A percentile compares a stretch with the other conserved stretches of the same genome.
Evolutionary conservation across 768 basidiomycete genomes (phyloP).

Genomic region (Tylopilus felleus): DNA sequence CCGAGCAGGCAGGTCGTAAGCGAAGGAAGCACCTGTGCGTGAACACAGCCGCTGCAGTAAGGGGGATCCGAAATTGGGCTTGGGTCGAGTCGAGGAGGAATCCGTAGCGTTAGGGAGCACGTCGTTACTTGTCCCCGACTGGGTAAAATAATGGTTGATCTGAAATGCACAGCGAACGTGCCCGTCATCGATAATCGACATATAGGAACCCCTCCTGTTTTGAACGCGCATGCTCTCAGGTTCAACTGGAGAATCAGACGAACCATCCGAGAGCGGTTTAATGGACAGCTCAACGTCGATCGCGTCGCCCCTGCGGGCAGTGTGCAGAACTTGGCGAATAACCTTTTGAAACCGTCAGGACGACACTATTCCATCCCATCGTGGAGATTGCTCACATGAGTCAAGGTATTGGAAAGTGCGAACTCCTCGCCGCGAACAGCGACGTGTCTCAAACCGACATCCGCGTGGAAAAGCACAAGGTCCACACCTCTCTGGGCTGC

Average conservation of each 20-base stretch:
- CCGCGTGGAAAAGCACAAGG: conserved; percentile 86
- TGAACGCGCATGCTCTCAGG: conserved; percentile 21
- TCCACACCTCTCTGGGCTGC: conserved; percentile 86
- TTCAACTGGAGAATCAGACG: conserved; percentile 25
- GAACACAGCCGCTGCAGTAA: conserved; percentile 59
- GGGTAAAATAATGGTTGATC: conserved; percentile 48
- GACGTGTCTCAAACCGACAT: conserved; percentile 83
- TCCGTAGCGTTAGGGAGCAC: conserved; percentile 6
- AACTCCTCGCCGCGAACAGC: conserved; percentile 83
- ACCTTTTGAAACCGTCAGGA: conserved; percentile 54
- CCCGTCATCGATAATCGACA: conserved; percentile 28
- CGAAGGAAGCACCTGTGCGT: conserved; percentile 51
- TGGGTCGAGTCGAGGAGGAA: conserved; percentile 25
- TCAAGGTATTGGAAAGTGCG: conserved; percentile 74
- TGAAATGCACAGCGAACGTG: conserved; percentile 57
- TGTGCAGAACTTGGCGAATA: conserved; percentile 74
- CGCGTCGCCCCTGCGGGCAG: conserved; percentile 70
- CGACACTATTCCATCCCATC: neutral
- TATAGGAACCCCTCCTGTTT: conserved; percentile 26
- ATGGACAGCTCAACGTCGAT: conserved; percentile 82
- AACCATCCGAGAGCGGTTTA: conserved; percentile 29
- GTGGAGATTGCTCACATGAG: conserved; percentile 62
- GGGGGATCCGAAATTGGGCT: conserved; percentile 45
- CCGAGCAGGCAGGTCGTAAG: conserved; percentile 40
- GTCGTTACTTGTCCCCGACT: conserved; percentile 18